These are phyloP conservation scores for Farysia itapuensis DNA, from an alignment of 1,284 basidiomycete genomes.

Conservation along the genomic window DNA sequence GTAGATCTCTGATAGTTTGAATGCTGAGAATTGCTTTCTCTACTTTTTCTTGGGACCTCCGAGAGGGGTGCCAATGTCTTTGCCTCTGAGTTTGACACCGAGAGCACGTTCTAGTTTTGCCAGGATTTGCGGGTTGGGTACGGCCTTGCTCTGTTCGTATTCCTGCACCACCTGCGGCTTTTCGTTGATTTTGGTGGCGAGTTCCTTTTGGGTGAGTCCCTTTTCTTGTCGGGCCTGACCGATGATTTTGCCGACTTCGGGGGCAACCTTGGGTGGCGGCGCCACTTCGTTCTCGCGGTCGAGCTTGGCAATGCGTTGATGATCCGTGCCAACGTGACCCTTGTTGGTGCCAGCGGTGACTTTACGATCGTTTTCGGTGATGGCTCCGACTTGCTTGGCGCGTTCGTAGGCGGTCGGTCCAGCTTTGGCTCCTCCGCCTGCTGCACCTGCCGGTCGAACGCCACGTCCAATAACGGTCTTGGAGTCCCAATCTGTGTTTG, in stretches of 20 bases:
- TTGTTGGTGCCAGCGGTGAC: constrained; percentile 54
- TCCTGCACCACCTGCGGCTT: constrained; percentile 84
- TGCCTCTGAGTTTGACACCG: constrained; percentile 75
- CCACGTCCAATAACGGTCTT: constrained; percentile 74
- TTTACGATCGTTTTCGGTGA: constrained; percentile 63
- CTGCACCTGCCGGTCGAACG: constrained; percentile 63
- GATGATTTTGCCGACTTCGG: constrained; percentile 83
- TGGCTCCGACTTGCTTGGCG: constrained; percentile 62
- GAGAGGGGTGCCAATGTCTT: constrained; percentile 52
- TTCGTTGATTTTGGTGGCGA: constrained; percentile 89
- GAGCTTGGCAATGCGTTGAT: constrained; percentile 56
- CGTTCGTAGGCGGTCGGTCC: constrained; percentile 55
- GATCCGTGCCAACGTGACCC: constrained; percentile 51
- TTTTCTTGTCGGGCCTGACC: constrained; percentile 76
- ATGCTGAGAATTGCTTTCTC: too few species aligned
- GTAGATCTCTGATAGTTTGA: too few species aligned
- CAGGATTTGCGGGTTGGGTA: constrained; percentile 86
- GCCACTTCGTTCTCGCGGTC: constrained; percentile 79
- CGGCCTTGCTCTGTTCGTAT: constrained; percentile 79
- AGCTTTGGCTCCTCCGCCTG: constrained; percentile 69
- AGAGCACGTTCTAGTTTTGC: constrained; percentile 87
- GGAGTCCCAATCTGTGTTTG: constrained; percentile 45
- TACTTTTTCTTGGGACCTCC: constrained; percentile 49
- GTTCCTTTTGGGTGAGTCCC: constrained; percentile 84
- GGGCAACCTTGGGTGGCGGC: constrained; percentile 81